Conservation (phyloP, 331 rosid species). For the Rhamnella rubrinervis region DNA sequence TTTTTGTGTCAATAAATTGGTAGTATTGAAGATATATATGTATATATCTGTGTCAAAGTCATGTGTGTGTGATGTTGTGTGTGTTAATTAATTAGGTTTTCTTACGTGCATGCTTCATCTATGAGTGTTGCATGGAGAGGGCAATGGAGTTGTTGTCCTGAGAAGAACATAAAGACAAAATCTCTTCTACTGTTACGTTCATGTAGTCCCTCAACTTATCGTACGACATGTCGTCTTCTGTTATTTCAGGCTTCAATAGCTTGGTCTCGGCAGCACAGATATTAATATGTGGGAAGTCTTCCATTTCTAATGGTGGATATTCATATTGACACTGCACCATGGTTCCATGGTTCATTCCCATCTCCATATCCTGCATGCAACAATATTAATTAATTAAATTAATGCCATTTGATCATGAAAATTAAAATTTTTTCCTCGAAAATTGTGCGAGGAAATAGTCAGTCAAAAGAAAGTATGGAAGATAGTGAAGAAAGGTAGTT, state of each 20-base stretch:
- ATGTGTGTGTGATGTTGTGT: conserved; percentile 22
- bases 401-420: conserved; percentile 14
- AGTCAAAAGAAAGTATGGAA: conserved; percentile 87
- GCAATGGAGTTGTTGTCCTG: conserved; percentile 52
- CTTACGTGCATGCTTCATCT: too few species aligned
- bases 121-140: conserved; percentile 42
- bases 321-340: conserved; percentile 50
- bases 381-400: background rate
- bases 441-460: conserved; percentile 34
- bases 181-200: conserved; percentile 84
- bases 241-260: conserved; percentile 49
- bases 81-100: conserved; percentile 12
- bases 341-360: conserved; percentile 32
- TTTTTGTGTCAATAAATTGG: conserved; percentile 51
- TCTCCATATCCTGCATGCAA: conserved; percentile 47
- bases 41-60: background rate
- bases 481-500: conserved; percentile 60
- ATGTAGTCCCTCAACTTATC: conserved; percentile 52
- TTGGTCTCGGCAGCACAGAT: conserved; percentile 48
- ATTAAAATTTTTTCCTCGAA: background rate
- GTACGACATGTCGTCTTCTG: conserved; percentile 49
- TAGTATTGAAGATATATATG: conserved; percentile 5
- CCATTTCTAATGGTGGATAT: conserved; percentile 72
- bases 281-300: conserved; percentile 73
- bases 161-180: conserved; percentile 67